Conservation (phyloP, 768 basidiomycete species). For the Hygrophoropsis aurantiaca region DNA sequence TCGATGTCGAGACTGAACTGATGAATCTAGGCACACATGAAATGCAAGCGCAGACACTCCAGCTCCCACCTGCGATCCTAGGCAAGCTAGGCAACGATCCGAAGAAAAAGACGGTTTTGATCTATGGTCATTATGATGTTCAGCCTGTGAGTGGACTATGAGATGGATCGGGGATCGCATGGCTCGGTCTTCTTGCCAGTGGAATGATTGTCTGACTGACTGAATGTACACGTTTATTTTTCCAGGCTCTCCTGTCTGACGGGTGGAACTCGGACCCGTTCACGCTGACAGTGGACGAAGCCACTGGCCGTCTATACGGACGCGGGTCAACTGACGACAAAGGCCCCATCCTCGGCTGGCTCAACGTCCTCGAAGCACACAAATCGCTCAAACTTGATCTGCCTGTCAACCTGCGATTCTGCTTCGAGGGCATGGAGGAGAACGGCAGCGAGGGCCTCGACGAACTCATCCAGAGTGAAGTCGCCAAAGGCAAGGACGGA, state of each 20-base stretch:
- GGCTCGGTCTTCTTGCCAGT: too few species aligned
- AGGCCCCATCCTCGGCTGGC: constrained; percentile 85
- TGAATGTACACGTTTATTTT: too few species aligned
- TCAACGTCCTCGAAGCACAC: constrained; percentile 88
- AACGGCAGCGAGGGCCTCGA: constrained; percentile 89
- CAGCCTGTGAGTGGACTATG: constrained; percentile 66
- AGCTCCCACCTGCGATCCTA: constrained; percentile 81
- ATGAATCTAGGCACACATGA: constrained; percentile 76
- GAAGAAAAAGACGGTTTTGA: constrained; percentile 87
- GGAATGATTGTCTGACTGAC: too few species aligned
- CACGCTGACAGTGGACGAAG: constrained; percentile 50
- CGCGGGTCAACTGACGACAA: constrained; percentile 92
- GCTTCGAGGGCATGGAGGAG: constrained; percentile 99
- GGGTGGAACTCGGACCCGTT: constrained; percentile 93
- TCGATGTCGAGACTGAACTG: constrained; percentile 76
- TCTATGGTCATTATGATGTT: constrained; percentile 96
- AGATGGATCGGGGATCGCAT: too few species aligned
- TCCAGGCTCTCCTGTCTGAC: constrained; percentile 51
- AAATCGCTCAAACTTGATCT: constrained; percentile 61
- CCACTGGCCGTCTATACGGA: constrained; percentile 68
- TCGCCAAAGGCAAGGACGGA: constrained; percentile 55
- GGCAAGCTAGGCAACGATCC: constrained; percentile 81
- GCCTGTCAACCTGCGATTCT: constrained; percentile 87
- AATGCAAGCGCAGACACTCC: constrained; percentile 68
- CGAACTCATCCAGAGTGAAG: constrained; percentile 78